Conservation (phyloP, 2,329 filamentous ascomycete genomes). For the Fusarium proliferatum region DNA sequence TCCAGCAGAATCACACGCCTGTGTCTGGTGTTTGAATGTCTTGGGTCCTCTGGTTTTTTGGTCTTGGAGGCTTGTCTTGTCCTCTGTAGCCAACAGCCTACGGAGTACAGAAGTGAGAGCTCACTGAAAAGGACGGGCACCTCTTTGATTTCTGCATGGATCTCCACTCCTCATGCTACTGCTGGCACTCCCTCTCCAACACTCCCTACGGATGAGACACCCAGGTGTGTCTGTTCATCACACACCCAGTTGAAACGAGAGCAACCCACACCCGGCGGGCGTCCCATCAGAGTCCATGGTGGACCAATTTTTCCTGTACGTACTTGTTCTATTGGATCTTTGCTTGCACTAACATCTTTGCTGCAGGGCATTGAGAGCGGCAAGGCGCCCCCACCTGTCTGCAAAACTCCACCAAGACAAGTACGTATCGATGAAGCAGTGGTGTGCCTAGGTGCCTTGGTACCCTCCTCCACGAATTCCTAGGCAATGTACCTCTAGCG, state of each 20-base stretch:
- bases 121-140: conserved; percentile 19
- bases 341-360: conserved; percentile 38
- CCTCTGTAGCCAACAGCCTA: neutral
- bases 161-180: conserved; percentile 20
- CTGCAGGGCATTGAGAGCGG: conserved; percentile 47
- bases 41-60: conserved; percentile 24
- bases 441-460: conserved; percentile 40
- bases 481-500: conserved; percentile 47
- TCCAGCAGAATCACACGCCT: conserved; percentile 43
- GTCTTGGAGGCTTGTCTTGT: conserved; percentile 18
- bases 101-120: neutral
- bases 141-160: conserved; percentile 23
- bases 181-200: conserved; percentile 28
- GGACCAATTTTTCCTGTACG: conserved; percentile 33
- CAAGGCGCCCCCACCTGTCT: conserved; percentile 30
- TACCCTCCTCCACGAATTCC: conserved; percentile 46
- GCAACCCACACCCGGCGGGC: conserved; percentile 32
- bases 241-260: conserved; percentile 34
- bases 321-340: conserved; percentile 30
- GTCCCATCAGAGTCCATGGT: conserved; percentile 29
- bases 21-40: conserved; percentile 41
- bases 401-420: conserved; percentile 31
- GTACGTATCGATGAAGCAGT: conserved; percentile 39
- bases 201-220: conserved; percentile 32
- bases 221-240: conserved; percentile 15